These are phyloP conservation scores for Diaporthe nobilis DNA, from an alignment of 2,329 filamentous ascomycete genomes.

Conservation along the genomic window DNA sequence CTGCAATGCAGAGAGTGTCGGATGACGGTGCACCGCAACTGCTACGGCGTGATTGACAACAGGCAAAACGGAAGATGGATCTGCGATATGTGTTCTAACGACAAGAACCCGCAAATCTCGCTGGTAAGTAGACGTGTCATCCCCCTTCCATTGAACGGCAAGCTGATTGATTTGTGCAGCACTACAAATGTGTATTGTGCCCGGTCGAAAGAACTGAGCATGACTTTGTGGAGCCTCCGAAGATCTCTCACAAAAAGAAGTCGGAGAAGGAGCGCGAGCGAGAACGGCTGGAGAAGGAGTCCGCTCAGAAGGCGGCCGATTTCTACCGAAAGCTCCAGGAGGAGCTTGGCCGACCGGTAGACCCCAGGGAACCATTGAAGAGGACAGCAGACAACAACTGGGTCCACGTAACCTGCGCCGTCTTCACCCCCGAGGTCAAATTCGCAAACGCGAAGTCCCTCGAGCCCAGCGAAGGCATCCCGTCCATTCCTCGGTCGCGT, in stretches of 20 bases:
- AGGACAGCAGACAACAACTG: conserved; percentile 97
- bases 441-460: conserved; percentile 88
- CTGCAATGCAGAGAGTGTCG: conserved; percentile 89
- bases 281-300: conserved; percentile 87
- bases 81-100: conserved; percentile 96
- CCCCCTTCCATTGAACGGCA: not conserved
- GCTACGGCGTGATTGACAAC: conserved; percentile 86
- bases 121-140: conserved; percentile 73
- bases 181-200: conserved; percentile 94
- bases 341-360: conserved; percentile 84
- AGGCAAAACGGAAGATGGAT: conserved; percentile 85
- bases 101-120: conserved; percentile 92
- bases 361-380: conserved; percentile 92
- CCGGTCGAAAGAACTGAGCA: conserved; percentile 85
- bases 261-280: conserved; percentile 91
- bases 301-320: conserved; percentile 83
- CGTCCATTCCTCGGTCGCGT: conserved; percentile 79
- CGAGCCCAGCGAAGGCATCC: conserved; percentile 90
- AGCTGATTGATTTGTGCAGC: conserved; percentile 58
- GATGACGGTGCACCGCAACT: conserved; percentile 90
- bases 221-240: conserved; percentile 87
- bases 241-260: conserved; percentile 86
- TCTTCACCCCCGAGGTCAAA: conserved; percentile 93
- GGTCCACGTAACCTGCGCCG: conserved; percentile 94
- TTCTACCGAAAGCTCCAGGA: conserved; percentile 87